Evolutionary conservation across 306 rosid genomes (phyloP), one percentile per base, ranked within the genome.

Genomic region (Potentilla sterilis): DNA sequence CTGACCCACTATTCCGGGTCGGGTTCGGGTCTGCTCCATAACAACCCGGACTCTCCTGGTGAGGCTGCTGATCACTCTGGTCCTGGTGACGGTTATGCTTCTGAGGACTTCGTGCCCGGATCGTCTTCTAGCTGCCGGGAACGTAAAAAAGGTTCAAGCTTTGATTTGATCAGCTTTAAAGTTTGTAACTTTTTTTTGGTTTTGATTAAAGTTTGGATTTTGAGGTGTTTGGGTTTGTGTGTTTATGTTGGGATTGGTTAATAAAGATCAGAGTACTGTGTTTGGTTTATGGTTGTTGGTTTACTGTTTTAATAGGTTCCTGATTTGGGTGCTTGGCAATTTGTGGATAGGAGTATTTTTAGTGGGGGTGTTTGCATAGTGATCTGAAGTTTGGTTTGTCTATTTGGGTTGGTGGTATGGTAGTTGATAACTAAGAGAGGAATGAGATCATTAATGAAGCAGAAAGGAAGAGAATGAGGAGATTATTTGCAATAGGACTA

Each of bases 91-190:
- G 99, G 99, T 19, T 95, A 95, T 22, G 97, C 98, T 47, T 95
- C 99, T 1, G 99, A 95, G 86, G 99, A 95, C 69, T 95, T 92
- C 54, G 99, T 95, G 64, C 93, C 97, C 19, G 99, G 99, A 15
- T 95, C 97, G 9, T 92, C 99, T 47, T 92, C 99, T 3, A 84
- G 87, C 66, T 83, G 93, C 78, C 97, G 99, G 75, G 99, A 95
- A 76, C 87, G 99, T 58, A 95, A 92, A 77, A 95, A 90, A 89
- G 99, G 99, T 95, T 79, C 12, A 73, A 48, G 67, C 73, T 80
- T 57, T 58, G 19, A 11, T 34, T 22, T 1, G 61, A 66, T 47
- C 1, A 43, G 7, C 49, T 13, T 41, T 42, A 65, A 74, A 32
- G 44, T 41, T 21, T 21, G 66, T 70, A 79, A 76, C 42, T 82